Evolutionary conservation across 2,329 filamentous ascomycete species (phyloP).

Genomic region (Colletotrichum sp.): DNA sequence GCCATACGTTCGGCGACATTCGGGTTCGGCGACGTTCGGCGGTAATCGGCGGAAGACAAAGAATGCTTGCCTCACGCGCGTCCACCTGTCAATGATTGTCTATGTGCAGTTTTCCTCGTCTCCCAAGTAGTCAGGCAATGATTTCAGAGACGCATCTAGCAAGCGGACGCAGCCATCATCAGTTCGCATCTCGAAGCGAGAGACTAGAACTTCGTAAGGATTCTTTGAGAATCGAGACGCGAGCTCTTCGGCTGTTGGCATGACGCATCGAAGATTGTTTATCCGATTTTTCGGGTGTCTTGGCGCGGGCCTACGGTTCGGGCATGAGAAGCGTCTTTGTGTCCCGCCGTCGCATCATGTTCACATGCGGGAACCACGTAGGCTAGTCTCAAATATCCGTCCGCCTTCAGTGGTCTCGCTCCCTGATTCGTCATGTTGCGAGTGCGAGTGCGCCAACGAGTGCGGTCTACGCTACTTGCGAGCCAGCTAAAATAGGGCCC

Average conservation of each 20-base stretch:
- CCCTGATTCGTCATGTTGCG: neutral
- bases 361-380: neutral
- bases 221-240: neutral
- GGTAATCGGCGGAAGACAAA: neutral
- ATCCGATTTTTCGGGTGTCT: neutral
- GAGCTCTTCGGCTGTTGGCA: neutral
- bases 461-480: neutral
- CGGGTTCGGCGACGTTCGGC: neutral
- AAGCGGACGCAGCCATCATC: neutral
- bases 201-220: neutral
- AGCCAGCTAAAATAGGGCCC: neutral
- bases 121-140: neutral
- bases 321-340: neutral
- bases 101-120: neutral
- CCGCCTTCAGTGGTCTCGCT: neutral
- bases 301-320: neutral
- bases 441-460: neutral
- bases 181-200: neutral
- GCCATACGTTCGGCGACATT: neutral
- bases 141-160: neutral
- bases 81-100: neutral
- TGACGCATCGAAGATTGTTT: neutral
- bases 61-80: neutral
- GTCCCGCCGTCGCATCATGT: neutral
- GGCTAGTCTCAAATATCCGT: neutral